Evolutionary conservation across 2,329 filamentous ascomycete genomes (phyloP), one percentile per base, ranked within the genome.

Genomic region (Ustilaginoidea virens): DNA sequence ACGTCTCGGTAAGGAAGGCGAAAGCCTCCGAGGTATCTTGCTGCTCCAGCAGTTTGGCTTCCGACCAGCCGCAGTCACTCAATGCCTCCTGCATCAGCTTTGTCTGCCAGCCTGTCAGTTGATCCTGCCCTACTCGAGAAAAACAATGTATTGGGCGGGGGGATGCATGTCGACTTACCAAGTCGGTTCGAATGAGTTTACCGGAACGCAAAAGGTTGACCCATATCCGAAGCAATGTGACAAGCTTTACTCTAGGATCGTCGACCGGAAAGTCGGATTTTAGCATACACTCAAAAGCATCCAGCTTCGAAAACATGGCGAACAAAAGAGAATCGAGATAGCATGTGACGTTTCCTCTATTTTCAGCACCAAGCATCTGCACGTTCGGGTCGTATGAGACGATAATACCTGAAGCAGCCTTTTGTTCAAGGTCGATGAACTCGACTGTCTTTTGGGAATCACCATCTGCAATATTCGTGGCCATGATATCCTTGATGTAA

Each of bases 21-120:
- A 96, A 96, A 1, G 86, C 86, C 53, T 98, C 90, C 0, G 90
- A 94, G 0, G 83, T 82, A 51, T 98, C 90, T 53, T 98, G 90
- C 47, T 96, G 90, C 41, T 75, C 69, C n/a, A 81, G 48, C 33
- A 69, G 55, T 14, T 69, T 67, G 26, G 86, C 86, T 33, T 92
- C 85, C 40, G 68, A 58, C 90, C 90, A 96, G 4, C 87, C 90
- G 48, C 86, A 94, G 30, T 76, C 77, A 12, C 78, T 76, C 22
- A 96, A 54, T 7, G 83, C 66, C 23, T 87, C 72, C 52, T 94
- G 86, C 10, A 98, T 66, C 38, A 83, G 64, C 50, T 79, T 69
- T 6, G 82, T 92, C 79, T 87, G 42, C 13, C 11, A 17, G n/a
- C 8, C 13, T 8, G 31, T 45, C 31, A 46, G 40, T 27, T 20